Evolutionary conservation across 768 basidiomycete species (phyloP).

Genomic region (Xerocomus brunneocitrinus): DNA sequence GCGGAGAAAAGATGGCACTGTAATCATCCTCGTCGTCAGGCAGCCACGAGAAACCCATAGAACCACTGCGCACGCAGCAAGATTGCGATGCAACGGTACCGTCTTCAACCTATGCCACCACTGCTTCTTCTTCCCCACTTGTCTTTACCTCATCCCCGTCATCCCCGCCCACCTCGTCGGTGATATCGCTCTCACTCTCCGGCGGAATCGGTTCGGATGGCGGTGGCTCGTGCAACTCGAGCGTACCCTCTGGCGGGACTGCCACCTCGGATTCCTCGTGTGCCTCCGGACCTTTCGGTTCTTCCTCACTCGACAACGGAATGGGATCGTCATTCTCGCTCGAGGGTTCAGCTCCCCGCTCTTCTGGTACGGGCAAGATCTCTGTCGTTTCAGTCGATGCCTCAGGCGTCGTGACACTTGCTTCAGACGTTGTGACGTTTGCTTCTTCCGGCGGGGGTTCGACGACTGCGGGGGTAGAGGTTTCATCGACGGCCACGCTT

Average conservation of each 20-base stretch:
- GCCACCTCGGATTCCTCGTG: slow-evolving; percentile 7
- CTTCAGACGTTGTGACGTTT: neutral
- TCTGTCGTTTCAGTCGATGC: slow-evolving; percentile 3
- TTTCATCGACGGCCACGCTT: neutral
- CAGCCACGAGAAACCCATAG: slow-evolving; percentile 1
- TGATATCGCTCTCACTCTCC: slow-evolving; percentile 34
- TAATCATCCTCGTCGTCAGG: slow-evolving; percentile 15
- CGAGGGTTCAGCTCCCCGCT: neutral
- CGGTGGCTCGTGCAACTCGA: slow-evolving; percentile 29
- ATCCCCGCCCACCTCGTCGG: slow-evolving; percentile 24
- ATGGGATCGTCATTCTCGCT: slow-evolving; percentile 6
- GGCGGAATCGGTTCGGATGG: slow-evolving; percentile 31
- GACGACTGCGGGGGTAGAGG: neutral
- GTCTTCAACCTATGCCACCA: slow-evolving; percentile 6
- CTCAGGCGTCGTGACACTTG: neutral
- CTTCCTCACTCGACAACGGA: slow-evolving; percentile 1
- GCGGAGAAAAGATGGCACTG: slow-evolving; percentile 19
- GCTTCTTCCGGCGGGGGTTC: slow-evolving; percentile 11
- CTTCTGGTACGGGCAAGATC: slow-evolving; percentile 1
- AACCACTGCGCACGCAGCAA: neutral
- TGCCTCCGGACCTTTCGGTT: neutral
- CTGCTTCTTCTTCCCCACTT: slow-evolving; percentile 15
- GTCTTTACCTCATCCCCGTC: slow-evolving; percentile 18
- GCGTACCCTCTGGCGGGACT: slow-evolving; percentile 3
- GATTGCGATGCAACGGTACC: slow-evolving; percentile 22